Evolutionary conservation across 2,329 filamentous ascomycete species (phyloP), one percentile per base, ranked within the genome.

Genomic region (Fusarium sp.): DNA sequence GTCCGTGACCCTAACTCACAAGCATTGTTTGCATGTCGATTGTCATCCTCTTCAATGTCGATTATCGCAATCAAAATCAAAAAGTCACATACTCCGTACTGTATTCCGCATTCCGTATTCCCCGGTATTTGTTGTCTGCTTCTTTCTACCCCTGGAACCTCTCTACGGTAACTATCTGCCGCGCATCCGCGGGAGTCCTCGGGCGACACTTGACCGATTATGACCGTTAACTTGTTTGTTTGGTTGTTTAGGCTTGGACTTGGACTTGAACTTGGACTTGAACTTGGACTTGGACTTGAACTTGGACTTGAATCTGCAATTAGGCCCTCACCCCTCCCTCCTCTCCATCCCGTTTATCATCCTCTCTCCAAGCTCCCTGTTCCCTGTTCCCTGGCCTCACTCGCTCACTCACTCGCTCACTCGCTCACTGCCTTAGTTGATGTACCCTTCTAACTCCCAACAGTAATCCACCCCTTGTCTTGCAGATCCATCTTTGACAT

Each of bases 181-280:
- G 63, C 45, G 39, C 48, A 58, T 48, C 45, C 56, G 49, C 67
- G 45, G 62, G 54, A 57, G 51, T 67, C 62, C 56, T 68, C 59
- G 67, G 63, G 56, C 62, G 61, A 65, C 64, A 65, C 54, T 55
- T 49, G 56, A 55, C 63, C 49, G 58, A 60, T 66, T 52, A 56
- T 66, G 54, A 56, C 56, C 56, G 58, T 56, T 20, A 15, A 8
- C 25, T 30, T 17, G 17, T 30, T 32, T 17, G 20, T 19, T 48
- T 22, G 37, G 17, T 35, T 43, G 15, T 41, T 33, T 17, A 32
- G 35, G 23, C 22, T 30, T 30, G 10, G 11, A 11, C 10, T 30
- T 30, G 27, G n/a, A n/a, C n/a, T n/a, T n/a, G n/a, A n/a, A n/a
- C n/a, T n/a, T n/a, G n/a, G n/a, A n/a, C n/a, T n/a, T n/a, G n/a